Conservation (phyloP, 2,329 filamentous ascomycete genomes). For the Niveomyces coronatus region DNA sequence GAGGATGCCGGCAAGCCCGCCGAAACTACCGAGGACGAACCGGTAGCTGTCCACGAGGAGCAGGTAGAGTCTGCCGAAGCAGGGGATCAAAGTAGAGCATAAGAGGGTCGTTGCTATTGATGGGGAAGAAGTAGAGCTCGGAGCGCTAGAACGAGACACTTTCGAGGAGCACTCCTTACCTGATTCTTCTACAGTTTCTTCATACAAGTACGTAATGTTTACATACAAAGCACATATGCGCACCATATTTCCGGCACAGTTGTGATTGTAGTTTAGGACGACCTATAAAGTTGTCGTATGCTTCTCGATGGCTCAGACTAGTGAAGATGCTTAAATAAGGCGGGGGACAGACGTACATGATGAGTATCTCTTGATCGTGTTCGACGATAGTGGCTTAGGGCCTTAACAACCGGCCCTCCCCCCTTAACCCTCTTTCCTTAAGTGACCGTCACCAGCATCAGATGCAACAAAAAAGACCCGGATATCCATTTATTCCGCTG, state of each 20-base stretch:
- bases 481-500: no score
- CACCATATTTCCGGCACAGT: constrained; percentile 4
- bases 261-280: no score
- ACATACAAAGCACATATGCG: constrained; percentile 14
- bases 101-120: background rate
- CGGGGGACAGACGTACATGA: no score
- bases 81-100: constrained; percentile 7
- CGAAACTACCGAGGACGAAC: constrained; percentile 16
- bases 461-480: background rate
- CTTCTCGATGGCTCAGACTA: no score
- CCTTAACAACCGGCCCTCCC: no score
- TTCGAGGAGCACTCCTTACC: background rate
- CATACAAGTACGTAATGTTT: constrained; percentile 27
- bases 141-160: background rate
- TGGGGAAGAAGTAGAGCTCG: background rate
- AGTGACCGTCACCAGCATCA: no score
- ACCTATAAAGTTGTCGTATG: no score
- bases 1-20: constrained; percentile 14
- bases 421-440: background rate
- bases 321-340: no score
- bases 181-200: background rate
- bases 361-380: no score
- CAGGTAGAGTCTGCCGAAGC: constrained; percentile 7
- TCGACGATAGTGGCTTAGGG: no score
- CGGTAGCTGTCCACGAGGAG: constrained; percentile 11